Base-by-base conservation (phyloP, 169 alveolate species). In the Plasmodium billcollinsi region DNA sequence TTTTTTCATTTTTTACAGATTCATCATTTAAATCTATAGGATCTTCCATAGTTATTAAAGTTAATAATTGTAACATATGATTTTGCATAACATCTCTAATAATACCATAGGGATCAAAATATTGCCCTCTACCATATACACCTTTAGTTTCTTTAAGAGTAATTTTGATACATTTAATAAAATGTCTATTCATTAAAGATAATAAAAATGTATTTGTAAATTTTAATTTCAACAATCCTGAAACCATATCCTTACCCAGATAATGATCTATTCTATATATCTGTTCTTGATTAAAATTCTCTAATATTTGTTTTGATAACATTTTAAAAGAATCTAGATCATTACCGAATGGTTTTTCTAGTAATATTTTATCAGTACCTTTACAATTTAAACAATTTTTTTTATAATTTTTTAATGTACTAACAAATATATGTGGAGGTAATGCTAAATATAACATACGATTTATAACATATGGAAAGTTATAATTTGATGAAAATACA, bases 61-160 rank as follows among this genome's bases (percentile, higher is more conserved):
- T 61, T 66, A 93, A 71, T 65, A 93, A 56, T 78, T 93, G 96
- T 65, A 93, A 14, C 96, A 93, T 74, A 74, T 93, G 96, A 67
- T 93, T 93, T 43, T 93, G 96, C 93, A 93, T 85, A 58, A 93
- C 94, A 73, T 93, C 96, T 18, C 96, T 91, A 15, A 93, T 90
- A 26, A 93, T 93, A 1, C 96, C 96, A 63, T 93, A 90, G 29
- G 90, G 89, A 65, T 93, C 93, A 74, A 93, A 93, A 88, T 93
- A 93, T 12, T 93, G 94, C 0, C 94, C 96, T 66, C 96, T 92
- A 18, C 96, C 94, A 62, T 83, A 72, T 14, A 73, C 83, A 11
- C 93, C 93, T 33, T 72, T 67, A 29, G 88, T 73, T 58, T 88
- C 96, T 43, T 90, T 91, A 70, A 91, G 70, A 6, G 95, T 91